Evolutionary conservation across 257 asterid genomes (phyloP).

Genomic region (Solanum arcanum): DNA sequence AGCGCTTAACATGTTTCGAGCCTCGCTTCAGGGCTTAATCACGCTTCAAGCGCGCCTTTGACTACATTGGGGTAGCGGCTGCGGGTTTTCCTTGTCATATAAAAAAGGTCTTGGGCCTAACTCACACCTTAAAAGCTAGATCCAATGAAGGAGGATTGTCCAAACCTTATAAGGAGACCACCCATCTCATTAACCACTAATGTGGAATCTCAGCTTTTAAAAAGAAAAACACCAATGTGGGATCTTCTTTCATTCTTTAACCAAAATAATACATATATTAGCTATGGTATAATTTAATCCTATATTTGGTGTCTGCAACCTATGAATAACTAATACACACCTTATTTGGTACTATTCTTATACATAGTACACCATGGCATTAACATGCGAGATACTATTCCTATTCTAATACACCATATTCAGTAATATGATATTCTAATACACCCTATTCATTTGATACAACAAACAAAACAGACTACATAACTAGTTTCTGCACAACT

Average conservation of each 20-base stretch:
- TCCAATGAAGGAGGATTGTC: neutral
- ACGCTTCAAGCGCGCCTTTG: neutral
- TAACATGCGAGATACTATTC: neutral
- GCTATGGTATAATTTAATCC: neutral
- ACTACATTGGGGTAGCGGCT: neutral
- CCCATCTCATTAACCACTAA: neutral
- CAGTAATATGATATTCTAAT: neutral
- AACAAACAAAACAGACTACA: neutral
- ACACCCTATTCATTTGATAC: neutral
- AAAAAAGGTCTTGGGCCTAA: neutral
- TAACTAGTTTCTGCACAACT: neutral
- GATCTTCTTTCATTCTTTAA: neutral
- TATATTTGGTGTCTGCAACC: neutral
- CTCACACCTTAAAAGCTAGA: neutral
- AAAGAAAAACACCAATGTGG: neutral
- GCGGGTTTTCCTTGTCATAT: neutral
- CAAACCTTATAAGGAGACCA: neutral
- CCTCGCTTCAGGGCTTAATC: neutral
- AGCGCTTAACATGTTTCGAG: neutral
- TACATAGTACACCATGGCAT: neutral
- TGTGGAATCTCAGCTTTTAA: neutral
- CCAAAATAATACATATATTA: neutral
- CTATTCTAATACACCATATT: neutral
- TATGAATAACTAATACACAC: neutral
- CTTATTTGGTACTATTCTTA: neutral